Conservation (phyloP, 441 rosid genomes). For the Pelargonium citronellum region DNA sequence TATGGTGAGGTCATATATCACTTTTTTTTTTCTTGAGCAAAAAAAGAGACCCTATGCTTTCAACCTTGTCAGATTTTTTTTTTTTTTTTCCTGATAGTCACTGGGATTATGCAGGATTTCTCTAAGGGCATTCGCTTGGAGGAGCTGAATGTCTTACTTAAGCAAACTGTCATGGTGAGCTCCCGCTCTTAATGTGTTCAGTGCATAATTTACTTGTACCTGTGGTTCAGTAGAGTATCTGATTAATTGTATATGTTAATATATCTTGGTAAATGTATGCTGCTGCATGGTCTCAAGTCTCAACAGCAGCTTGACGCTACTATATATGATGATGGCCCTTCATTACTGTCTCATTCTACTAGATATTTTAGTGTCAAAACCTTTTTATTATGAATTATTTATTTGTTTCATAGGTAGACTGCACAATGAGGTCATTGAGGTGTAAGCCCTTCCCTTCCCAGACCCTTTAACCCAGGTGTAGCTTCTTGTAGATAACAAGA, state of each 20-base stretch:
- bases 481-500: background rate
- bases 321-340: background rate
- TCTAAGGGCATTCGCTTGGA: conserved; percentile 85
- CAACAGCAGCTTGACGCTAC: background rate
- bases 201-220: conserved; percentile 5
- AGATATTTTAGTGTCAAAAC: background rate
- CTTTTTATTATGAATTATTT: background rate
- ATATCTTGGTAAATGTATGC: background rate
- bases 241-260: background rate
- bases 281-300: background rate
- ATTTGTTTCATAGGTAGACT: background rate
- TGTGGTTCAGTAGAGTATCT: background rate
- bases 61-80: conserved; percentile 7
- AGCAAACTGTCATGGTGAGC: conserved; percentile 83
- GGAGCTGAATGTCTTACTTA: conserved; percentile 78
- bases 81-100: conserved; percentile 10
- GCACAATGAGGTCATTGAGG: background rate
- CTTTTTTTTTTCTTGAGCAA: background rate
- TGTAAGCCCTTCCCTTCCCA: background rate
- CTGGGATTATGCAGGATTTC: conserved; percentile 57
- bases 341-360: background rate
- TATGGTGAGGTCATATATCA: conserved; percentile 14
- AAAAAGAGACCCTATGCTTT: conserved; percentile 1
- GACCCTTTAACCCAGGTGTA: background rate
- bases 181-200: conserved; percentile 26